These are phyloP conservation scores for Aspergillus felis DNA, from an alignment of 2,329 filamentous ascomycete species.

Conservation along the genomic window DNA sequence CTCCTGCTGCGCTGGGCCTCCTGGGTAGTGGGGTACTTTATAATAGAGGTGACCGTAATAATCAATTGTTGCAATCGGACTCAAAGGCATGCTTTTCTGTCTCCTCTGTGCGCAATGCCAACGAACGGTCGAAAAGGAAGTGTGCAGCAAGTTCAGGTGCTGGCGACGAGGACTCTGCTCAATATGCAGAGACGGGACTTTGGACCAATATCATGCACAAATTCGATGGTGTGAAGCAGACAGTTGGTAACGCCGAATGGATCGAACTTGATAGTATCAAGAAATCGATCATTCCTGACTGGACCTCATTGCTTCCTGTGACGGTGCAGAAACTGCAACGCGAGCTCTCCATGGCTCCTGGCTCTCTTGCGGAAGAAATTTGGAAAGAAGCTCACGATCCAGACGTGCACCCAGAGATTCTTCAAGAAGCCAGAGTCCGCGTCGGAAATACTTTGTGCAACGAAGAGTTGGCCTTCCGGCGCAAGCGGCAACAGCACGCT, in stretches of 20 bases:
- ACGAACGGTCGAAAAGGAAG: conserved; percentile 11
- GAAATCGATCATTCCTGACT: conserved; percentile 72
- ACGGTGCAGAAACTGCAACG: conserved; percentile 79
- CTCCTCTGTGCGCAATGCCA: conserved; percentile 7
- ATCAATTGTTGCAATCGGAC: conserved; percentile 15
- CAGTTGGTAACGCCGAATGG: conserved; percentile 41
- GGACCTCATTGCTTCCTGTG: conserved; percentile 71
- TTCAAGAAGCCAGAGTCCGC: conserved; percentile 74
- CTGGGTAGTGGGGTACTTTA: conserved; percentile 24
- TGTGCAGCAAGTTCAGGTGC: conserved; percentile 13
- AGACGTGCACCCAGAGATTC: conserved; percentile 78
- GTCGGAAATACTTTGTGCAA: conserved; percentile 76
- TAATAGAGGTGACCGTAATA: conserved; percentile 22
- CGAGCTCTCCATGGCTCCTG: conserved; percentile 82
- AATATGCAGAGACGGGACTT: conserved; percentile 30
- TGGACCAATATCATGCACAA: conserved; percentile 51
- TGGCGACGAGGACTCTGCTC: conserved; percentile 4
- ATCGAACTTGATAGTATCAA: conserved; percentile 54
- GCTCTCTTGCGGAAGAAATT: conserved; percentile 86
- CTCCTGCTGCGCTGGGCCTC: conserved; percentile 30
- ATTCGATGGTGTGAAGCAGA: conserved; percentile 38
- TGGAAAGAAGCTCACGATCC: conserved; percentile 89
- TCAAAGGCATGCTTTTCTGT: conserved; percentile 24
- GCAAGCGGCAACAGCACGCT: conserved; percentile 64
- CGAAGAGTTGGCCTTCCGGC: conserved; percentile 74